These are phyloP conservation scores for Oligophagozyma castellii DNA, from an alignment of 1,139 yeast species.

Conservation along the genomic window DNA sequence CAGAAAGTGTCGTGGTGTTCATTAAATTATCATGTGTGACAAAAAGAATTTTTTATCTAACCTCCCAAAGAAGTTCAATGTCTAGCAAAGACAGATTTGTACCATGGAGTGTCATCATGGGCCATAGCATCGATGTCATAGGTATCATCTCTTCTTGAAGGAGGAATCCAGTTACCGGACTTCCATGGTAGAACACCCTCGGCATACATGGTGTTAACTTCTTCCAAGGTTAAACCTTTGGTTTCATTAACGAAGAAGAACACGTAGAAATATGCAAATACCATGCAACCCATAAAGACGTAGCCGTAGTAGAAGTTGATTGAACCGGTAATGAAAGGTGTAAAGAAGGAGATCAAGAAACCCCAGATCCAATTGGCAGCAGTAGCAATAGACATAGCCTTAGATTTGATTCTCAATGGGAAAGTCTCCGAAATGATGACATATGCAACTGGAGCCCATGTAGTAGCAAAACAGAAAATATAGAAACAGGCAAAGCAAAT, in stretches of 20 bases:
- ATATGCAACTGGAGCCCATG: constrained; percentile 76
- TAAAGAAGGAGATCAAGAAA: constrained; percentile 59
- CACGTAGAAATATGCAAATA: constrained; percentile 45
- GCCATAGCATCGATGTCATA: constrained; percentile 7
- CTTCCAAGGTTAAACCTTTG: constrained; percentile 53
- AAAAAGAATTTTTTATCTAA: neutral
- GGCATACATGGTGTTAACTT: constrained; percentile 46
- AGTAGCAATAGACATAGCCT: constrained; percentile 60
- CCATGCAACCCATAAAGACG: constrained; percentile 55
- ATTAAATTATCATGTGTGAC: too few species aligned
- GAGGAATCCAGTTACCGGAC: constrained; percentile 20
- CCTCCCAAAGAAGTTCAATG: neutral
- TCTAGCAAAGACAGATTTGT: constrained; percentile 12
- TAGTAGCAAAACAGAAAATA: constrained; percentile 65
- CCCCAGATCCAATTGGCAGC: constrained; percentile 69
- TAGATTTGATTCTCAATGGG: constrained; percentile 64
- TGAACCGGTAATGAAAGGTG: constrained; percentile 47
- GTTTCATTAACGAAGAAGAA: constrained; percentile 56
- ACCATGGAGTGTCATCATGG: constrained; percentile 8
- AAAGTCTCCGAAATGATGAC: constrained; percentile 60
- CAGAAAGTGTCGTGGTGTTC: neutral
- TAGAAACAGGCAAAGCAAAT: constrained; percentile 63
- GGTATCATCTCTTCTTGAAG: constrained; percentile 21
- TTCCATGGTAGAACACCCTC: constrained; percentile 30
- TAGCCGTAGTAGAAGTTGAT: constrained; percentile 38